Evolutionary conservation across 768 basidiomycete genomes (phyloP), one percentile per base, ranked within the genome.

Genomic region (Pleurotus salmoneostramineus): DNA sequence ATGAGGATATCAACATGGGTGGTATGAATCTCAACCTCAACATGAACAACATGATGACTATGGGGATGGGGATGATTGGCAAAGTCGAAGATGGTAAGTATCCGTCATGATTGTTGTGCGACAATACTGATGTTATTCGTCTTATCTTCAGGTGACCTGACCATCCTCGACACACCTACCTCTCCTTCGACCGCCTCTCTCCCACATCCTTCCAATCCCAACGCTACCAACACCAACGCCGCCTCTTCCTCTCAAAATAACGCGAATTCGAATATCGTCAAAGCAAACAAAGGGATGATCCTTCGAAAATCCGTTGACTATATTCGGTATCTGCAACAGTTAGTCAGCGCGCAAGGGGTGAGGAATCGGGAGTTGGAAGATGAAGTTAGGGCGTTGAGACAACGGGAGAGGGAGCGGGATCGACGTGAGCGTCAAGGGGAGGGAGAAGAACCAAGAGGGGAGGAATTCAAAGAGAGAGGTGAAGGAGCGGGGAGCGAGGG

Each of bases 271-370:
- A 17, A 17, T 17, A 45, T 80, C 33, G 87, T 91, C 55, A 95
- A 95, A 68, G 93, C 93, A 31, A 95, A 96, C 74, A 96, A 96
- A 78, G 93, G 94, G 35, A 91, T 95, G 86, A 94, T 96, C 44
- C 72, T 96, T 46, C 71, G 91, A 63, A 96, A 91, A 80, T 87
- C 85, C 56, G 87, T 89, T 2, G 87, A 88, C 65, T 87, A 88
- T 64, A 87, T 88, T 33, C 62, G 78, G 74, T 80, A 48, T 2
- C 71, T 70, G 37, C 31, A 15, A 15, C 91, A 93, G 63, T 85
- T 94, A 54, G 91, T 94, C 7, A 83, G 81, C 3, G 87, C 85
- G 0, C 92, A 93, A 64, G 89, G 89, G 3, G 81, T 81, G 44
- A 77, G 91, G 7, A 93, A 91, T 68, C 76, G 88, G 42, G 90